Base-by-base conservation (phyloP, 129 eudicot genomes). In the Helianthus tuberosus region DNA sequence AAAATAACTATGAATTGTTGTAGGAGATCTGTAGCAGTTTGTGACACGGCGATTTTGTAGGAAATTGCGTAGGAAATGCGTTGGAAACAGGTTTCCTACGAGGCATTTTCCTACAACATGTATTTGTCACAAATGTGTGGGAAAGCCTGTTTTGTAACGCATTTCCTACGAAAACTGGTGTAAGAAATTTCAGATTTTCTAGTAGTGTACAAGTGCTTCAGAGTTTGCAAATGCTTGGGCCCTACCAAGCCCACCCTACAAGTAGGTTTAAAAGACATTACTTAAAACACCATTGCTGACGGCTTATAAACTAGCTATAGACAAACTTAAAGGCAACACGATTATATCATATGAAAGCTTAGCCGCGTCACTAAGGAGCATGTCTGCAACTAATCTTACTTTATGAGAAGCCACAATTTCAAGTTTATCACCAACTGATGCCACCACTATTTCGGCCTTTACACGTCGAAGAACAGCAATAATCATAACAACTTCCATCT, bases 201-300 rank as follows among this genome's bases (percentile, higher is more conserved):
- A n/a, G n/a, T n/a, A n/a, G n/a, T n/a, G n/a, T n/a, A 93, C 92
- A 36, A 93, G 84, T 64, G 84, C 84, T 82, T 93, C 93, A 1
- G 92, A 84, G 8, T 78, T 79, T 1, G 96, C 79, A 67, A 93
- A 93, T 32, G 90, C 87, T 82, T 89, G 66, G 62, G 98, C 98
- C 12, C 96, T 92, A 82, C 92, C 89, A 71, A 93, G 91, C 77
- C 98, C 96, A 41, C 98, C 96, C 98, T 93, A 70, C 9, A 41
- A 72, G 63, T 62, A 55, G 46, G 6, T 23, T 16, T 8, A 11
- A 10, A 49, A 39, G 49, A 68, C 50, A 50, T 38, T 47, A 51
- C 39, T 20, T 29, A 61, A 50, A 73, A 41, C 46, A 41, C 23
- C 50, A 25, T 41, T 62, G 54, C 8, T 14, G 43, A 52, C 55